Evolutionary conservation across 805 yeast genomes (phyloP), one percentile per base, ranked within the genome.

Genomic region (Maudiozyma serrabonitensis): DNA sequence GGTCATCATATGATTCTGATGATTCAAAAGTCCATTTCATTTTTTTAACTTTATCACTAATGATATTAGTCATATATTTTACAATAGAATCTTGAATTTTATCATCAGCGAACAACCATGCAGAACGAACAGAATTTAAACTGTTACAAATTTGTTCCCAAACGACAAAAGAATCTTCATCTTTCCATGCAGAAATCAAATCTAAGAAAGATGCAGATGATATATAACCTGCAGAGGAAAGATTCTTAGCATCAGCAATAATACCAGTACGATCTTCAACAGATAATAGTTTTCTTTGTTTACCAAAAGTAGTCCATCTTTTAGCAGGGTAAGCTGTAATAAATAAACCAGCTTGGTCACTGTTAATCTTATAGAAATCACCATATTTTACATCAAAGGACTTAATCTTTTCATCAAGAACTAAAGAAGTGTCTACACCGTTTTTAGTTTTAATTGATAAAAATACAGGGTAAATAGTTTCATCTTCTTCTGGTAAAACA

Each of bases 211-310:
- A 79, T 5, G 78, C 70, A 37, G 88, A 76, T 31, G 81, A 70
- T 50, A 81, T 76, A 58, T 75, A 75, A 31, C 91, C 93, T 34
- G 90, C 79, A 34, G 80, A 68, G 4, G 90, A 79, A 54, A 84
- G 72, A 11, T 87, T 76, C 49, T 76, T 79, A 18, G 87, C 86
- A 68, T 85, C 95, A n/a, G 89, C 84, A 46, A 84, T 83, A 56
- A 84, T 74, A 41, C 89, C 90, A 50, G 82, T 80, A 67, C 87
- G 79, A 67, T 85, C 93, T 62, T 82, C 85, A 46, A 81, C 84
- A n/a, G 87, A 74, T 57, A 85, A 73, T 56, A 75, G 69, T 39
- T 80, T 79, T 13, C 72, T 71, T 40, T 74, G 75, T 52, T 75
- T 62, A 50, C 87, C 87, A 57, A 85, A 73, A 62, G 80, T 80